These are phyloP conservation scores for Anthoceros angustus DNA, from an alignment of 225 moss, liverwort and hornwort genomes.

Conservation along the genomic window DNA sequence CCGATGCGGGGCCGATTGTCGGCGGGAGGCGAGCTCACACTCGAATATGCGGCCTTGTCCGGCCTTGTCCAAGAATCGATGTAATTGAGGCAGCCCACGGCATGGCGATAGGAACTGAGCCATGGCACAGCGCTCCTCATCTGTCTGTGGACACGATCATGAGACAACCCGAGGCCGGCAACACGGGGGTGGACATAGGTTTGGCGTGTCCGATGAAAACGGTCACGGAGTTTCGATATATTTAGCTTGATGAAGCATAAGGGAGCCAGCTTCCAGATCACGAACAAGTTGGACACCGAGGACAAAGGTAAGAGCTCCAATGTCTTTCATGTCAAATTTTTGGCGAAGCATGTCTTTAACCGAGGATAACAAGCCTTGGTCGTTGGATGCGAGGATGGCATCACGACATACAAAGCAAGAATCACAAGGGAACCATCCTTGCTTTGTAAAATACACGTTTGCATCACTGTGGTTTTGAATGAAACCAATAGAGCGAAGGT, in stretches of 20 bases:
- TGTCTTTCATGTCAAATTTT: not conserved
- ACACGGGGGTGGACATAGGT: not conserved
- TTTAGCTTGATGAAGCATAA: not conserved
- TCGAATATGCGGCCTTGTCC: not conserved
- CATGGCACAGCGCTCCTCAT: not conserved
- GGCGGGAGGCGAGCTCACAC: too few species aligned
- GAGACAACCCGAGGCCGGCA: not conserved
- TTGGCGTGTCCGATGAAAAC: not conserved
- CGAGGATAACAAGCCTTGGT: not conserved
- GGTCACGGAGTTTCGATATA: not conserved
- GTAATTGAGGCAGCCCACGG: not conserved
- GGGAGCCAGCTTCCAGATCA: not conserved
- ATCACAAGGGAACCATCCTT: not conserved
- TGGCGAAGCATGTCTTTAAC: constrained; percentile 3
- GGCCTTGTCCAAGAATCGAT: not conserved
- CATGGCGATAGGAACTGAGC: not conserved
- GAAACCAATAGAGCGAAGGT: not conserved
- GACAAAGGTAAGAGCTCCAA: too few species aligned
- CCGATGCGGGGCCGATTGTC: too few species aligned
- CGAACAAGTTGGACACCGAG: not conserved
- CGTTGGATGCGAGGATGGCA: not conserved
- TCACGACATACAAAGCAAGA: not conserved
- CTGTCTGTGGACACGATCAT: constrained; percentile 3
- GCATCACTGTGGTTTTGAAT: too few species aligned
- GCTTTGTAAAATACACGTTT: not conserved